Base-by-base conservation (phyloP, 176 grass and related monocot genomes). In the Tillandsia leiboldiana region DNA sequence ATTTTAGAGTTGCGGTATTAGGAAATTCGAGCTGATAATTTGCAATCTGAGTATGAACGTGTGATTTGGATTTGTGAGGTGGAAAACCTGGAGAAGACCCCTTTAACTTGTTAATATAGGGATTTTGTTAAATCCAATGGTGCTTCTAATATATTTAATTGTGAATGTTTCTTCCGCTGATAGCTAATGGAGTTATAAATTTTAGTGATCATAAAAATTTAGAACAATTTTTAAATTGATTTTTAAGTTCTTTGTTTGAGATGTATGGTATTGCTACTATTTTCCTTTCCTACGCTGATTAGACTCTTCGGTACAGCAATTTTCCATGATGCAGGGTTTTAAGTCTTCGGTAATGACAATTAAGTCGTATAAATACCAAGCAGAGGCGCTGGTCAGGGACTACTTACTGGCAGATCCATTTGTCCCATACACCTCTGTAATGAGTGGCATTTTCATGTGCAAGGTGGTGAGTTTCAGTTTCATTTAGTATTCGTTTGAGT, bases 401-500 rank as follows among this genome's bases (percentile, higher is more conserved):
- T 93, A 93, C 83, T 75, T 99, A 75, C 82, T 87, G 15, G 81
- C 89, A 27, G 87, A 93, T 79, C 87, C 79, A 29, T 67, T 99
- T 42, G 66, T 99, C 28, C 73, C 80, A 4, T 99, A 72, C 71
- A 86, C 86, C 48, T 99, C 89, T 2, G 75, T 99, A 33, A 67
- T 93, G 78, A 72, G 75, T 48, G 94, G 94, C 65, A 77, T 99
- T 66, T 3, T 88, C 28, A 73, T 99, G 70, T 93, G 84, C 81
- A 99, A 90, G 83, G 87, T 99, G 87, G 94, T 99, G 86, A 70
- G 48, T 77, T 76, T 15, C 27, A 69, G 69, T 51, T 18, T 62
- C 23, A 48, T 63, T 71, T 22, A 10, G 0, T 17, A 59, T 48
- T 65, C 14, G 15, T 48, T 48, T 53, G 48, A 80, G 51, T 52